Evolutionary conservation across 176 grass and related monocot species (phyloP), one percentile per base, ranked within the genome.

Genomic region (Saccharum officinarum): DNA sequence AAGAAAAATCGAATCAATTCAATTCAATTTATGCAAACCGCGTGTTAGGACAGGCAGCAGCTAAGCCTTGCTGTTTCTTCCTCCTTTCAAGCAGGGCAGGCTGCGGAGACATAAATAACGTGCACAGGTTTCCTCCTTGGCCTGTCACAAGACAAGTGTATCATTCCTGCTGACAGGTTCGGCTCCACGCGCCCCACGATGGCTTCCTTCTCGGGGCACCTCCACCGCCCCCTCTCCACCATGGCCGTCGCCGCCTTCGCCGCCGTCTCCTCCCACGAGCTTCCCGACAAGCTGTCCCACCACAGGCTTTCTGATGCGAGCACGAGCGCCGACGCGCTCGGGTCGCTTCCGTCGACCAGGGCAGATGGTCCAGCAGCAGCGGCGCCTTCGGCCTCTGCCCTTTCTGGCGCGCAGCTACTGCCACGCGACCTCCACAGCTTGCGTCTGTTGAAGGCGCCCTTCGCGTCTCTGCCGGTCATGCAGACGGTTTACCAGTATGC

Each of bases 191-290:
- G 3, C 11, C 13, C 12, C 31, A 74, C 28, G 39, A 98, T 96
- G 97, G 91, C 97, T 67, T 95, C 84, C 62, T 63, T 94, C 67
- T 86, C 85, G 4, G 92, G 89, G 16, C 68, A 73, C 26, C 83
- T 95, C 62, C 90, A 95, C 38, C 90, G 97, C 30, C 93, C 97
- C 54, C 80, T 98, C 65, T 96, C 97, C 3, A 83, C 97, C 72
- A 92, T 88, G 52, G 97, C 93, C 1, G 91, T 28, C 28, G 28
- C 28, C 28, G 28, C 28, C 28, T 28, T 92, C 0, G 86, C 94
- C 0, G 93, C 93, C 1, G 90, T 85, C 20, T 96, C 93, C 34
- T 91, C 94, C 40, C 66, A 92, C 15, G 93, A 93, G 61, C 60
- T 98, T 49, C 89, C 96, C 0, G 93, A 85, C 44, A 88, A 71